Base-by-base conservation (phyloP, 2,329 filamentous ascomycete species). In the Epichloe uncinata region DNA sequence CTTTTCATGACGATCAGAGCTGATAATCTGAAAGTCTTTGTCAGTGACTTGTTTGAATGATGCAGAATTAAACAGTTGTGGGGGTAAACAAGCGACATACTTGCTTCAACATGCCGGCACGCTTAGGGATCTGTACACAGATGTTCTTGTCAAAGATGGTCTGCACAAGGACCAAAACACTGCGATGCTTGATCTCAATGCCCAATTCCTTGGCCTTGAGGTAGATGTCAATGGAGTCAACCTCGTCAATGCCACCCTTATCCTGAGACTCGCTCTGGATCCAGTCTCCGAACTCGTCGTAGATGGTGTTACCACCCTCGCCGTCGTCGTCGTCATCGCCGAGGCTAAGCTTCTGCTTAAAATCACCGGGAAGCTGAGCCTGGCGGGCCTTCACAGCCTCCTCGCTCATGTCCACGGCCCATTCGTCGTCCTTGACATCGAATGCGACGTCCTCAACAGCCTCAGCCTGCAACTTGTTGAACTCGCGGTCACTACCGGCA, bases 371-470 rank as follows among this genome's bases (percentile, higher is more conserved):
- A 47, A 98, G 85, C 57, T 89, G 84, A 69, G 91, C 86, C 66
- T 90, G 87, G 68, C 93, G 93, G 61, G 91, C 91, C 73, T 85
- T 90, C 73, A 97, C 85, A 57, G 93, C 93, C 67, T 89, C 89
- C 67, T 90, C 88, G 56, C 90, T 96, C 73, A 94, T 93, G 67
- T 98, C 93, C 53, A 97, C 87, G 54, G 90, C 87, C 93, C 93
- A 98, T 58, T 95, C 81, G 55, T 95, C 83, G 57, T 96, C 87
- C 68, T 90, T 87, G 61, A 80, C 77, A 61, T 84, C 80, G 49
- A 72, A 68, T 49, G 80, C 75, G 50, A 68, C 66, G 36, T 71
- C 67, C 53, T 66, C 68, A 58, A 74, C 67, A 40, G 69, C 66
- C 46, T 73, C 71, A 43, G 78, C 77, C 60, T 85, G 85, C 61